phyloP scores from a whole-genome alignment of 805 yeast genomes.

The Yarrowia sp. region DNA sequence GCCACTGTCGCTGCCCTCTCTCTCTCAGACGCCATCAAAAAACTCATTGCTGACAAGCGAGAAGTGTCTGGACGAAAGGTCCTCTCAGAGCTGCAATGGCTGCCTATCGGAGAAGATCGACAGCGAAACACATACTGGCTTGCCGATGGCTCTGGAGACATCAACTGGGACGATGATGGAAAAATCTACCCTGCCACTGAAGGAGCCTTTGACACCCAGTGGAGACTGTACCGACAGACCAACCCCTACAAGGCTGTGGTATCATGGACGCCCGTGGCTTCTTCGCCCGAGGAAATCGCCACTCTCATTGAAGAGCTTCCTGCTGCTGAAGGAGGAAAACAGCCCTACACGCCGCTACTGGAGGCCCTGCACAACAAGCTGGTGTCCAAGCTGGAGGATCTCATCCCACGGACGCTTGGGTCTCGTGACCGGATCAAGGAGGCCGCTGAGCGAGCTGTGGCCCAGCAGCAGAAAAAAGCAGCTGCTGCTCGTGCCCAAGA shows the following conservation, averaged over 20 bases:
- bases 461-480: background rate
- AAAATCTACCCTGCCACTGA: background rate
- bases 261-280: constrained; percentile 1
- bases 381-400: constrained; percentile 2
- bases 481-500: constrained; percentile 9
- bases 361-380: background rate
- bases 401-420: background rate
- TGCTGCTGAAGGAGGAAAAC: background rate
- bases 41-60: constrained; percentile 24
- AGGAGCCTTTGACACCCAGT: constrained; percentile 8
- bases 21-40: constrained; percentile 30
- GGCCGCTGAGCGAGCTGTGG: constrained; percentile 1
- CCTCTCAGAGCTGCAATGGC: constrained; percentile 22
- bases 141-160: constrained; percentile 31
- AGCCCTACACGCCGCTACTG: background rate
- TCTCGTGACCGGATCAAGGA: background rate
- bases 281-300: background rate
- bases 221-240: constrained; percentile 9
- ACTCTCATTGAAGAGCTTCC: constrained; percentile 16
- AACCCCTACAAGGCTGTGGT: constrained; percentile 15
- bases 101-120: constrained; percentile 34
- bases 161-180: constrained; percentile 7
- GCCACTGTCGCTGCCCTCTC: constrained; percentile 33
- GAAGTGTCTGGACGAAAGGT: background rate
- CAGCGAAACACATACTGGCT: constrained; percentile 33